Evolutionary conservation across 2,329 filamentous ascomycete species (phyloP).

Genomic region (Penicillium sclerotigenum): DNA sequence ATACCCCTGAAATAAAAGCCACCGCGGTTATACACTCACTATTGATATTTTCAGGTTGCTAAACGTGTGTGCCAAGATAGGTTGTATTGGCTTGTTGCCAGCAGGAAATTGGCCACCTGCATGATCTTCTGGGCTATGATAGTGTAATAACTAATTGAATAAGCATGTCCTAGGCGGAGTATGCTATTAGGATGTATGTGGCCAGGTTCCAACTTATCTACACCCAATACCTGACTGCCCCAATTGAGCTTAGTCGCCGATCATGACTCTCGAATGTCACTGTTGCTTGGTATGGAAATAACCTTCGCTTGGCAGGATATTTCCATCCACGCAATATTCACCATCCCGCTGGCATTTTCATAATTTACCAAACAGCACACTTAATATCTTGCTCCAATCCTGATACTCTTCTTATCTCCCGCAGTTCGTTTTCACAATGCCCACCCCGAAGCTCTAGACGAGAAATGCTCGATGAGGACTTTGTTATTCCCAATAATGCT

Average conservation of each 20-base stretch:
- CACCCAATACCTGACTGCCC: neutral
- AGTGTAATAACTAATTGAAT: neutral
- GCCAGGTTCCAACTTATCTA: neutral
- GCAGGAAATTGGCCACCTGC: too few relatives aligned
- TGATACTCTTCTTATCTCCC: neutral
- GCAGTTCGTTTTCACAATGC: neutral
- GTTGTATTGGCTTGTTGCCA: neutral
- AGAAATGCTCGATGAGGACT: neutral
- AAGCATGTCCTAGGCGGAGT: neutral
- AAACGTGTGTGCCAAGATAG: neutral
- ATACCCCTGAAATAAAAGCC: neutral
- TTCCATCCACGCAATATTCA: neutral
- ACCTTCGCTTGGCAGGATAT: neutral
- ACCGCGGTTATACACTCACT: neutral
- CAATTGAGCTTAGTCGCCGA: neutral
- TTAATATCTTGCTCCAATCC: neutral
- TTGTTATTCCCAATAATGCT: neutral
- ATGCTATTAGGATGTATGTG: neutral
- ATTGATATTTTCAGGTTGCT: neutral
- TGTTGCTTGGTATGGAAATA: neutral
- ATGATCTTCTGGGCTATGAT: too few relatives aligned
- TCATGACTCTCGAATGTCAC: neutral
- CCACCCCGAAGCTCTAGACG: neutral
- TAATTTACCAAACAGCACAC: neutral
- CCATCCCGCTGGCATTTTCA: neutral